Percentiles rank a stretch among this genome's conserved stretches.
Conservation (phyloP, 192 early-diverging fungal species). For the Phlyctochytrium bullatum region DNA sequence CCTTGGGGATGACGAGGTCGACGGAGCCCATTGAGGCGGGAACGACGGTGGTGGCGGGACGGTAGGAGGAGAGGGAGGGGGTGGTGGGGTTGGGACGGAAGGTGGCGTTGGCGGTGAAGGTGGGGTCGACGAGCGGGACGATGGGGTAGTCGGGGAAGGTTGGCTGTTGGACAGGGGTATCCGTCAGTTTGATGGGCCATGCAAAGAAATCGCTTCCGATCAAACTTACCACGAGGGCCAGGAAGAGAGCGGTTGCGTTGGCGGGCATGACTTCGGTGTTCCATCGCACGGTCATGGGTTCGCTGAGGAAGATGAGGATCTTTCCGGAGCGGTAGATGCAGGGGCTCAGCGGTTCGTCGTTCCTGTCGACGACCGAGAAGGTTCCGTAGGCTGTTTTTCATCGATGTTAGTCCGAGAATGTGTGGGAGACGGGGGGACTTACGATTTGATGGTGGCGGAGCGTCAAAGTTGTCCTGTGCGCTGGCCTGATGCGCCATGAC, state of each 20-base stretch:
- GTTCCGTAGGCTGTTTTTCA: neutral
- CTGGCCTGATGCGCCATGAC: too few relatives aligned
- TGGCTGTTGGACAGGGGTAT: too few relatives aligned
- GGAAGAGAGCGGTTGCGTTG: neutral
- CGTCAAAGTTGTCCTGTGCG: too few relatives aligned
- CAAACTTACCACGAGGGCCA: too few relatives aligned
- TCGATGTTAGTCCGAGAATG: too few relatives aligned
- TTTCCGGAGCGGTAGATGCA: neutral
- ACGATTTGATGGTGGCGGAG: too few relatives aligned
- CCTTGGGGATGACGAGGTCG: neutral
- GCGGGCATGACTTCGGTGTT: neutral
- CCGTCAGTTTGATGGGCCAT: too few relatives aligned
- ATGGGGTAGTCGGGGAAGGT: too few relatives aligned
- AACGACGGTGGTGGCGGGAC: neutral
- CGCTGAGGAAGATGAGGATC: neutral
- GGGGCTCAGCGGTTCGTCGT: neutral
- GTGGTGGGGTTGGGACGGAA: neutral
- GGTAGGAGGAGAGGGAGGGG: neutral
- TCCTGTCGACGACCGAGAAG: neutral
- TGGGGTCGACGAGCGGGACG: too few relatives aligned
- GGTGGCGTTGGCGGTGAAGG: too few relatives aligned
- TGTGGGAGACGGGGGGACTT: too few relatives aligned
- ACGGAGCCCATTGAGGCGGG: neutral
- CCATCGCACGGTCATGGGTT: neutral
- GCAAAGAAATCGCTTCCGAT: too few relatives aligned